Evolutionary conservation across 495 filamentous ascomycete genomes (phyloP).

Genomic region (Entonaema liquescens): DNA sequence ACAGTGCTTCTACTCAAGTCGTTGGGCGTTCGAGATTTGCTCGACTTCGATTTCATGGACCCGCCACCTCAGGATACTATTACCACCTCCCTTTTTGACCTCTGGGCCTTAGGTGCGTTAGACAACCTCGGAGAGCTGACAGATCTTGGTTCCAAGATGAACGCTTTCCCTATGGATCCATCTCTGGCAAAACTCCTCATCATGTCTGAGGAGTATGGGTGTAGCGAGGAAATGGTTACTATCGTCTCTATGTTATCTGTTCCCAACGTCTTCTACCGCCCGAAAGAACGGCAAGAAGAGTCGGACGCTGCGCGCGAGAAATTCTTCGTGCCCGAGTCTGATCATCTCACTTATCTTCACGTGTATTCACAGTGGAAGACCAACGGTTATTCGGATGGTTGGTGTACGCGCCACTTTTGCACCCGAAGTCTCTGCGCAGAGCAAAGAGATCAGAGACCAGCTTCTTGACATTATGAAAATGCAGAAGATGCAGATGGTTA

Average conservation of each 20-base stretch:
- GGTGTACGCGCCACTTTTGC: slow-evolving; percentile 95
- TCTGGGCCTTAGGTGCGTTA: slow-evolving; percentile 95
- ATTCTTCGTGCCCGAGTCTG: slow-evolving; percentile 97
- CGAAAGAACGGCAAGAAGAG: slow-evolving; percentile 96
- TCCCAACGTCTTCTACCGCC: slow-evolving; percentile 95
- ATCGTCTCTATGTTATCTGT: slow-evolving; percentile 99
- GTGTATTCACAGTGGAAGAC: slow-evolving; percentile 96
- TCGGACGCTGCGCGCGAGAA: slow-evolving; percentile 97
- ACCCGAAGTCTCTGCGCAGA: slow-evolving; percentile 87
- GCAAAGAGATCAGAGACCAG: slow-evolving; percentile 96
- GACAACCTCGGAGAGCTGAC: slow-evolving; percentile 95
- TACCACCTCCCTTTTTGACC: slow-evolving; percentile 94
- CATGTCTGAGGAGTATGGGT: slow-evolving; percentile 82
- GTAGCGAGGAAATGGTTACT: slow-evolving; percentile 97
- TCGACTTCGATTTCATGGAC: slow-evolving; percentile 99
- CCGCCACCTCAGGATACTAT: slow-evolving; percentile 98
- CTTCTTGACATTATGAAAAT: slow-evolving; percentile 93
- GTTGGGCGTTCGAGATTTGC: slow-evolving; percentile 88
- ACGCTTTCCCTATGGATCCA: slow-evolving; percentile 96
- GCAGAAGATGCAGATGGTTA: slow-evolving; percentile 86
- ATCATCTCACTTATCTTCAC: slow-evolving; percentile 94
- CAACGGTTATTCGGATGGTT: slow-evolving; percentile 88
- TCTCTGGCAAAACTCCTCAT: slow-evolving; percentile 94
- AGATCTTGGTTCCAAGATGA: slow-evolving; percentile 88
- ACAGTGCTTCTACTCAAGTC: slow-evolving; percentile 95